Evolutionary conservation across 1,139 yeast species (phyloP), one percentile per base, ranked within the genome.

Genomic region (Zygosaccharomyces sapae): DNA sequence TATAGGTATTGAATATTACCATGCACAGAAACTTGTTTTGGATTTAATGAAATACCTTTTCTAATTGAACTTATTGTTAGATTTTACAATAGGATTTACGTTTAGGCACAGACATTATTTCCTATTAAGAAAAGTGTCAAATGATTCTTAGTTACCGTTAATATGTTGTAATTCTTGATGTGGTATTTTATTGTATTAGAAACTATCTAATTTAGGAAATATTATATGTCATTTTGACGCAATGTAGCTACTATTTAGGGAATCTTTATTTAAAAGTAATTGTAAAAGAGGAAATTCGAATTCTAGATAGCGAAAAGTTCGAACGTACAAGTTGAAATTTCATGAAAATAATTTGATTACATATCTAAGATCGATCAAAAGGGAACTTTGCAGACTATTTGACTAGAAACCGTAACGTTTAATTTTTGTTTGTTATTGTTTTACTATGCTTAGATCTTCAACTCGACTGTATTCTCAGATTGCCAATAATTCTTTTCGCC

Each of bases 401-500:
- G 25, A 22, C 18, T 24, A 24, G 25, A 38, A 7, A 9, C 24
- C 12, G 13, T 9, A 19, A 22, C 25, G 25, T 22, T 12, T 33
- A 4, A n/a, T 16, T 16, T 18, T 19, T 7, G 25, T 16, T 8
- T 18, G 10, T 24, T 16, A 30, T 5, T 9, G 13, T 33, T 16
- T 13, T n/a, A 31, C 6, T 6, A 53, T 53, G 56, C 45, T 52
- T 7, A 48, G 53, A 35, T 24, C 37, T 16, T 22, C 44, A 8
- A 34, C 44, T n/a, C 47, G 51, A 43, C 45, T 51, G 27, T 56
- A 46, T 35, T 53, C 58, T 12, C 50, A 48, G 13, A 38, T 46
- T 10, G 45, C 52, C 22, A 45, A 47, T 29, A 54, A 52, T 8
- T 47, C 51, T 27, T 58, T 57, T 40, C 57, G 53, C 35, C 46